These are phyloP conservation scores for Neurospora sp. DNA, from an alignment of 495 filamentous ascomycete species.

Conservation along the genomic window DNA sequence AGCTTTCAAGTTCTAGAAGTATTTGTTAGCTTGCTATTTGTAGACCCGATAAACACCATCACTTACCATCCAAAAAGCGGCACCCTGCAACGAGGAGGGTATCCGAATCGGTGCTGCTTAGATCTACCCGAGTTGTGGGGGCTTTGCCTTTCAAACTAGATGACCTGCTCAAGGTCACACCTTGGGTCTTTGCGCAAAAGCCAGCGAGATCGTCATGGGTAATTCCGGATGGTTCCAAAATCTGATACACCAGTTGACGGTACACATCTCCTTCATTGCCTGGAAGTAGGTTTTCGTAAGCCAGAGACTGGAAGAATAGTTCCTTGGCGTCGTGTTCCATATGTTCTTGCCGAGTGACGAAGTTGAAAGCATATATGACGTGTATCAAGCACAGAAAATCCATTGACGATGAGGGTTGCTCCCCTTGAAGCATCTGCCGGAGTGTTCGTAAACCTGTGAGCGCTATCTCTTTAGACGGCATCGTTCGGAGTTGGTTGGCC, in stretches of 20 bases:
- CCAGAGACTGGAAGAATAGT: constrained; percentile 31
- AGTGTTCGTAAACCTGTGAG: constrained; percentile 27
- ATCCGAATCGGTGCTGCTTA: constrained; percentile 15
- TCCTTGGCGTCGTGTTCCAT: constrained; percentile 12
- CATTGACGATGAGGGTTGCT: constrained; percentile 20
- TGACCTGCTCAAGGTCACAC: constrained; percentile 3
- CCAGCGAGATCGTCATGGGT: constrained; percentile 6
- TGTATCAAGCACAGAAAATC: constrained; percentile 35
- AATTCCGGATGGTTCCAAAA: constrained; percentile 30
- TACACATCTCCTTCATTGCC: constrained; percentile 19
- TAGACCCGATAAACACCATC: neutral
- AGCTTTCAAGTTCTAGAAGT: constrained; percentile 31
- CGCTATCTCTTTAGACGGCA: constrained; percentile 28
- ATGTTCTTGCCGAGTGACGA: constrained; percentile 27
- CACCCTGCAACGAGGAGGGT: constrained; percentile 25
- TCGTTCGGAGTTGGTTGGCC: constrained; percentile 22
- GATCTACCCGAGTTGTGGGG: neutral
- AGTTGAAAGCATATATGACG: constrained; percentile 34
- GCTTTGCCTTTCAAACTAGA: constrained; percentile 32
- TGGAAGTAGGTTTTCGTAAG: constrained; percentile 23
- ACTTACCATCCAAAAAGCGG: constrained; percentile 40
- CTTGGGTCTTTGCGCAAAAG: neutral
- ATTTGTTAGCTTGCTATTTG: constrained; percentile 6
- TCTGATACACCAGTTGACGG: constrained; percentile 19
- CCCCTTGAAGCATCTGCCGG: constrained; percentile 20